Evolutionary conservation across 2,329 filamentous ascomycete genomes (phyloP).

Genomic region (Colletotrichum paranaense): DNA sequence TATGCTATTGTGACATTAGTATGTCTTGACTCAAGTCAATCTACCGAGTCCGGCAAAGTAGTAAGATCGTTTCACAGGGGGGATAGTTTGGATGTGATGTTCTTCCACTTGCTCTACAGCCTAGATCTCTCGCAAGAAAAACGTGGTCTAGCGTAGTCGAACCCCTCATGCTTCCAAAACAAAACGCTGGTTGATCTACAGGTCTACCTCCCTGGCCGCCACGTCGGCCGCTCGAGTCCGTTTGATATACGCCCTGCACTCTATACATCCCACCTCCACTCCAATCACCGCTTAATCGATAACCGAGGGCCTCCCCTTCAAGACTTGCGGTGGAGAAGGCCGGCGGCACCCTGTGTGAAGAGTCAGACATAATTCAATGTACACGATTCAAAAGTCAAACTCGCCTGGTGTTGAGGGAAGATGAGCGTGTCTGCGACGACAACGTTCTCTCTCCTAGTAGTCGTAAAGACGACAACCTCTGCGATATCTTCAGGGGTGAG

Average conservation of each 20-base stretch:
- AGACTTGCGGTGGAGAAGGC: conserved; percentile 44
- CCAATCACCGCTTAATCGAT: too few relatives aligned
- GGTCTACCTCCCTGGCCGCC: background rate
- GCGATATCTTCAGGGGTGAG: conserved; percentile 92
- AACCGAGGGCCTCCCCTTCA: background rate
- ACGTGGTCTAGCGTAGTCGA: too few relatives aligned
- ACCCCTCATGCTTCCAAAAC: background rate
- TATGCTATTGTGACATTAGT: background rate
- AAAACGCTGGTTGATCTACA: background rate
- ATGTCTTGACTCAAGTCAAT: too few relatives aligned
- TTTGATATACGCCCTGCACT: background rate
- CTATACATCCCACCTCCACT: background rate
- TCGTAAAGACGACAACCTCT: conserved; percentile 88
- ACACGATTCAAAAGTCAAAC: conserved; percentile 39
- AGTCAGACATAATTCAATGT: conserved; percentile 11
- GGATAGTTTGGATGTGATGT: too few relatives aligned
- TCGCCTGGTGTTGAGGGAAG: conserved; percentile 90
- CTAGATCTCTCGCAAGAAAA: too few relatives aligned
- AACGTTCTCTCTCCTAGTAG: conserved; percentile 87
- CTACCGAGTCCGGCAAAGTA: too few relatives aligned
- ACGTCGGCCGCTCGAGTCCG: background rate
- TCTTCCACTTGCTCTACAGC: too few relatives aligned
- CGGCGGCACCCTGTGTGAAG: conserved; percentile 44
- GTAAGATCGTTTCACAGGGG: too few relatives aligned
- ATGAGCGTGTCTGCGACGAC: conserved; percentile 89